Percentiles rank a stretch among this genome's conserved stretches.
phyloP scores from a whole-genome alignment of 2,329 filamentous ascomycete genomes.

The Nemania sp. region DNA sequence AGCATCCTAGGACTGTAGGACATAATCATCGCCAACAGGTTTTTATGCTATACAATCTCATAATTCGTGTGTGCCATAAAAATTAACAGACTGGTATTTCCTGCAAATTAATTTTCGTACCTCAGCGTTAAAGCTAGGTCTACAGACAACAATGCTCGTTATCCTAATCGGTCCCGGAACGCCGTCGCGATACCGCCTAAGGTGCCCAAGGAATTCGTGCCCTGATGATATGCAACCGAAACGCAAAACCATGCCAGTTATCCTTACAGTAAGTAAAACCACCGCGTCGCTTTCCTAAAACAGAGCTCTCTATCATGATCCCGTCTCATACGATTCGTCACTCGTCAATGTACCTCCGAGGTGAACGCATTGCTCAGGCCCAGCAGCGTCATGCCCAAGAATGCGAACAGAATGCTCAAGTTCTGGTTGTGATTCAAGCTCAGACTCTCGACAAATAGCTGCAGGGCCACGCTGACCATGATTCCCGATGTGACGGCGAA shows the following conservation, averaged over 20 bases:
- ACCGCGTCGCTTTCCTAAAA: not conserved
- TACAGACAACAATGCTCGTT: too few species aligned
- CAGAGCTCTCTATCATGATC: not conserved
- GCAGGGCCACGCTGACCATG: slow-evolving; percentile 90
- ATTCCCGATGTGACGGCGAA: slow-evolving; percentile 91
- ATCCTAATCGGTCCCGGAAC: too few species aligned
- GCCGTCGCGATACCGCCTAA: too few species aligned
- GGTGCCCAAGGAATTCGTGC: too few species aligned
- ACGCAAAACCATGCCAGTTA: not conserved
- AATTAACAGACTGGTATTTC: too few species aligned
- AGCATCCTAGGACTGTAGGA: too few species aligned
- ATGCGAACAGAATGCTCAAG: slow-evolving; percentile 78
- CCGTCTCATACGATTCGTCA: not conserved
- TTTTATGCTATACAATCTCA: too few species aligned
- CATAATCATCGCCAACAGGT: not conserved
- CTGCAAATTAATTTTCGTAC: too few species aligned
- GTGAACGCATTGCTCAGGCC: slow-evolving; percentile 84
- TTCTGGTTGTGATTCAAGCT: slow-evolving; percentile 79
- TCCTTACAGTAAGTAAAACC: not conserved
- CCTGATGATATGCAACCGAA: too few species aligned
- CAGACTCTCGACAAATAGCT: slow-evolving; percentile 84
- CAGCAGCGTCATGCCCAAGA: slow-evolving; percentile 84
- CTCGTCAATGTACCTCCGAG: slow-evolving; percentile 50
- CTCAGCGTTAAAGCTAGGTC: too few species aligned
- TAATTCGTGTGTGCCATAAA: too few species aligned